Base-by-base conservation (phyloP, 2,329 filamentous ascomycete genomes). In the Colletotrichum tabaci region DNA sequence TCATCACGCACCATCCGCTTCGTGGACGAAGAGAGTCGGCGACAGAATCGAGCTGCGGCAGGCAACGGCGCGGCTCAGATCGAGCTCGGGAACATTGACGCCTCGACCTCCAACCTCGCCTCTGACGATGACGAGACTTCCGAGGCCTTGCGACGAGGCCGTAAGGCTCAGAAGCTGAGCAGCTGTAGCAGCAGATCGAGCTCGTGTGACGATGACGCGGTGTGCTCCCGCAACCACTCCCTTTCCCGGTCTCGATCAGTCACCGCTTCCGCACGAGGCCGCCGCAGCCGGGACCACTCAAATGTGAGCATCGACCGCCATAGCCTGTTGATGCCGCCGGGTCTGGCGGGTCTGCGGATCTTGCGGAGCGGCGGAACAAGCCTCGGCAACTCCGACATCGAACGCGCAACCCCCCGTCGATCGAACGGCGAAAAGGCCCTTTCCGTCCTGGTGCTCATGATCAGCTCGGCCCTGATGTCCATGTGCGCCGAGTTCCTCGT, bases 401-500 rank as follows among this genome's bases (percentile, higher is more conserved):
- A 61, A 2, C 6, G 16, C 0, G 1, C 26, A 3, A 23, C 15
- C 4, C 23, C 10, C 1, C 26, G 4, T 26, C 30, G 53, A 9
- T 61, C 5, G 2, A 57, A 4, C 2, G 35, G 18, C 21, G 74
- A 79, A 3, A 74, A 74, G 12, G 49, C 80, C 56, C 76, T 89
- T 82, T 42, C 89, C 5, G 76, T 90, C 0, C 68, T 87, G 8
- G 79, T 90, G 1, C 81, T 91, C 2, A 79, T 90, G 21, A 75
- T 85, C 8, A 85, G 87, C 0, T 91, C 89, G 10, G 84, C 81
- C 0, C 80, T 91, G 40, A 88, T 91, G 66, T 89, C 89, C 2
- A 77, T 90, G 50, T 90, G 88, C 73, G 89, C 89, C 65, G 89
- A 91, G 74, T 90, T 90, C 71, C 86, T 91, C 75, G 89, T 91